Evolutionary conservation across 2,329 filamentous ascomycete genomes (phyloP), one percentile per base, ranked within the genome.

Genomic region (Pseudogymnoascus destructans): DNA sequence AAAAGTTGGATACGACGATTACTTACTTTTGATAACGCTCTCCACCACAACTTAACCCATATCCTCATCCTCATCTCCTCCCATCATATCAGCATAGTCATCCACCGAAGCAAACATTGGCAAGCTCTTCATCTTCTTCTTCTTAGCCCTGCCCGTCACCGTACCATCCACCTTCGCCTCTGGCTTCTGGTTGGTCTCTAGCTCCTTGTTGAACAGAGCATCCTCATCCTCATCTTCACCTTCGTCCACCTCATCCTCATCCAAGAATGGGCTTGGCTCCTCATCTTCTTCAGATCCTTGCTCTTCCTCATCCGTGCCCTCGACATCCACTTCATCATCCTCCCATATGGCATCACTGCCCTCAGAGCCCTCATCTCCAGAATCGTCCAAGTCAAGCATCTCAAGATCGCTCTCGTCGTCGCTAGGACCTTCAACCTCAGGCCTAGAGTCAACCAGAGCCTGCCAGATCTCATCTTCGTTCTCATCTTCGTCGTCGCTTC

Each of bases 51-150:
- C 25, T 36, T 56, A 56, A 15, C 54, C 54, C 30, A 56, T 35
- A 38, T 56, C 54, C 55, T 70, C 69, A 61, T 83, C 83, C 62
- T 84, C 82, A 57, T 93, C 88, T 63, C 82, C 79, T 3, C 78
- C 87, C 70, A 95, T 73, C 73, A 95, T 78, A 66, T 86, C 87
- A 13, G 90, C 92, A 71, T 97, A 98, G 70, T 97, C 93, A 58
- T 97, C 93, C 30, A 80, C 86, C 30, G 89, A 95, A 17, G 95
- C 93, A 75, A 98, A 98, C 33, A 84, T 95, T 5, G 93, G 93
- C 65, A 98, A 75, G 63, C 83, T 82, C 79, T 90, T 95, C 71
- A 97, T 77, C 75, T 89, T 89, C 78, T 85, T 89, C 74, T 80
- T 85, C 74, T 87, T 88, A 69, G 81, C 79, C 65, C 77, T 78